Evolutionary conservation across 176 grass and related monocot genomes (phyloP).

Genomic region (Ensete ventricosum): DNA sequence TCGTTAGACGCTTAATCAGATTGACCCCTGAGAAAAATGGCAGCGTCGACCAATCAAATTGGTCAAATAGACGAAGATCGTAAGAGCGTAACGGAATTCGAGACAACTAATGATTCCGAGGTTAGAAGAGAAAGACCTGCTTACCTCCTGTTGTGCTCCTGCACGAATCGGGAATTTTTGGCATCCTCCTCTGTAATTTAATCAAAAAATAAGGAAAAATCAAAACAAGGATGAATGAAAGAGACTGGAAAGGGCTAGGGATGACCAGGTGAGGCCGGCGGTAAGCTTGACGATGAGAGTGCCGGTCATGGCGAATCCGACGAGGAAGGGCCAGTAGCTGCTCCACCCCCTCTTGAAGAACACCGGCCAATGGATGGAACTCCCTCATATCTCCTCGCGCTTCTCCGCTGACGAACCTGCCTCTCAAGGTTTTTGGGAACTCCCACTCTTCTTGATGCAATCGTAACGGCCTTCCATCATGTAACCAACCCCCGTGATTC

Average conservation of each 20-base stretch:
- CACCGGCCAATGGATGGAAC: constrained; percentile 92
- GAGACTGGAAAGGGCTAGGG: background rate
- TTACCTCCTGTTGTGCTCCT: constrained; percentile 1
- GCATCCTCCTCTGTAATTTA: constrained; percentile 4
- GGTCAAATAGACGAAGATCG: no score
- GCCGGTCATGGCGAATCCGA: constrained; percentile 70
- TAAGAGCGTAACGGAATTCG: no score
- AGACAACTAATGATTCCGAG: no score
- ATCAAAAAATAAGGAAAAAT: background rate
- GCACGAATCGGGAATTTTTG: constrained; percentile 1
- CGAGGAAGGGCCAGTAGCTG: constrained; percentile 69
- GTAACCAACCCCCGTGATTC: no score
- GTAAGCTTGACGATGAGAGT: constrained; percentile 50
- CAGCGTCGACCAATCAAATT: no score
- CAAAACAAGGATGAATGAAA: background rate
- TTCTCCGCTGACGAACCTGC: background rate
- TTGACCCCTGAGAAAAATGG: no score
- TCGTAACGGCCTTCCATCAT: no score
- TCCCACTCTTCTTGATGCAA: no score
- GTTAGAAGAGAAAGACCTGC: background rate
- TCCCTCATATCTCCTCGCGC: constrained; percentile 25
- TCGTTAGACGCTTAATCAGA: no score
- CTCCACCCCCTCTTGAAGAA: constrained; percentile 75
- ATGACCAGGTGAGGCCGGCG: constrained; percentile 39
- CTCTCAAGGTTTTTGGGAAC: no score